Percentiles rank a stretch among this genome's conserved stretches.
Evolutionary conservation across 2,329 filamentous ascomycete species (phyloP).

Genomic region (Pseudogymnoascus sp.): DNA sequence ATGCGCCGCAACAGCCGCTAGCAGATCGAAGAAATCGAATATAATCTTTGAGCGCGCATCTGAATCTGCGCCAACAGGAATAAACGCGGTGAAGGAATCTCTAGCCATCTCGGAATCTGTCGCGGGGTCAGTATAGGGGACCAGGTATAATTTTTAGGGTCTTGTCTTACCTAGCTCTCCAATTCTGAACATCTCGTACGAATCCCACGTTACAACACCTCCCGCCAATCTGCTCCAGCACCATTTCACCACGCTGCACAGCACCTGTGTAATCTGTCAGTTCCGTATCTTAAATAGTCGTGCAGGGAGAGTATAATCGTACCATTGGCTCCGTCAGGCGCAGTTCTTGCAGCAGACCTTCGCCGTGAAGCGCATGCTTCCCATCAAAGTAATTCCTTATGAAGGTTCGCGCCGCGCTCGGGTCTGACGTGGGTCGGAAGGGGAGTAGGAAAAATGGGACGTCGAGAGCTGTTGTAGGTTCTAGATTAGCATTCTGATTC

Average conservation of each 20-base stretch:
- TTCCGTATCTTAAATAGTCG: slow-evolving; percentile 12
- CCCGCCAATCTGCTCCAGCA: slow-evolving; percentile 91
- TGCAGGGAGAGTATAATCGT: slow-evolving; percentile 28
- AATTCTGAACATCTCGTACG: slow-evolving; percentile 90
- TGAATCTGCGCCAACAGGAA: slow-evolving; percentile 86
- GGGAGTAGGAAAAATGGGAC: slow-evolving; percentile 88
- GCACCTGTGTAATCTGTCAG: slow-evolving; percentile 52
- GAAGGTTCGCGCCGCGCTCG: slow-evolving; percentile 85
- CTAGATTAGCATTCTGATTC: background rate
- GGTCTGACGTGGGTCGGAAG: slow-evolving; percentile 87
- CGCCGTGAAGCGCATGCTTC: slow-evolving; percentile 55
- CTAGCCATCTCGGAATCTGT: slow-evolving; percentile 83
- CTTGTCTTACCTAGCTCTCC: slow-evolving; percentile 71
- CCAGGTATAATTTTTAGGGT: slow-evolving; percentile 8
- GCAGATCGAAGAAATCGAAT: slow-evolving; percentile 90
- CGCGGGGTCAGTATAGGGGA: slow-evolving; percentile 18
- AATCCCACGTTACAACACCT: slow-evolving; percentile 93
- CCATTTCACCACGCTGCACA: slow-evolving; percentile 95
- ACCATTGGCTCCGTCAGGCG: slow-evolving; percentile 93
- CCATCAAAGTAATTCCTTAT: slow-evolving; percentile 85
- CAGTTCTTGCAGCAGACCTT: slow-evolving; percentile 72
- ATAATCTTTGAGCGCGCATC: slow-evolving; percentile 80
- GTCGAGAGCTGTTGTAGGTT: slow-evolving; percentile 58
- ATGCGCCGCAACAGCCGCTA: slow-evolving; percentile 84
- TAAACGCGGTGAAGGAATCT: slow-evolving; percentile 93